phyloP scores from a whole-genome alignment of 2,329 filamentous ascomycete species.

The Zopfia rhizophila region DNA sequence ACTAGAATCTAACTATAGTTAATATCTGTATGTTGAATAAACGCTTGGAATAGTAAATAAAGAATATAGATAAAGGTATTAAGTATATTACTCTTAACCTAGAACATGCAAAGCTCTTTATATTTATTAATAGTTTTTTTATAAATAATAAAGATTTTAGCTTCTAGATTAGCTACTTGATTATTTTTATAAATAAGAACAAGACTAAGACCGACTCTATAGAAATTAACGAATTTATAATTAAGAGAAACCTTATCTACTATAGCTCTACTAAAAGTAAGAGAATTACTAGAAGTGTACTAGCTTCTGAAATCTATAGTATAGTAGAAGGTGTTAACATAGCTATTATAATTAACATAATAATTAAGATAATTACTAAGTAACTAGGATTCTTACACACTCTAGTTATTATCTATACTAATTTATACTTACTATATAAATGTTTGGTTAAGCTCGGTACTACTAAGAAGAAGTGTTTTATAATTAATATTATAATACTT shows the following conservation, averaged over 20 bases:
- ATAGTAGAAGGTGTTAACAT: conserved; percentile 7
- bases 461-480: conserved; percentile 10
- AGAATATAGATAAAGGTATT: too few species aligned
- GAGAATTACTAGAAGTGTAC: conserved; percentile 5
- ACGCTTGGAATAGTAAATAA: too few species aligned
- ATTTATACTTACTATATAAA: conserved; percentile 8
- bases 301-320: conserved; percentile 8
- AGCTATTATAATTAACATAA: conserved; percentile 5
- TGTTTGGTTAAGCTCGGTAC: conserved; percentile 11
- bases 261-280: conserved; percentile 5
- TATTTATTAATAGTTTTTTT: too few species aligned
- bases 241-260: conserved; percentile 2
- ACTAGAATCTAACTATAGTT: too few species aligned
- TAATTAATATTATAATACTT: conserved; percentile 10
- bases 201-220: conserved; percentile 1
- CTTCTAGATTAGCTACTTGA: conserved; percentile 3
- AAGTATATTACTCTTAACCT: too few species aligned
- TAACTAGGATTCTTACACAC: neutral
- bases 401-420: conserved; percentile 4
- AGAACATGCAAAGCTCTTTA: too few species aligned
- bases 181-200: conserved; percentile 3
- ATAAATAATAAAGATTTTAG: conserved; percentile 10
- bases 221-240: neutral
- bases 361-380: conserved; percentile 2
- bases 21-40: too few species aligned